Conservation (phyloP, 2,329 filamentous ascomycete species). For the Gnomoniopsis smithogilvyi region DNA sequence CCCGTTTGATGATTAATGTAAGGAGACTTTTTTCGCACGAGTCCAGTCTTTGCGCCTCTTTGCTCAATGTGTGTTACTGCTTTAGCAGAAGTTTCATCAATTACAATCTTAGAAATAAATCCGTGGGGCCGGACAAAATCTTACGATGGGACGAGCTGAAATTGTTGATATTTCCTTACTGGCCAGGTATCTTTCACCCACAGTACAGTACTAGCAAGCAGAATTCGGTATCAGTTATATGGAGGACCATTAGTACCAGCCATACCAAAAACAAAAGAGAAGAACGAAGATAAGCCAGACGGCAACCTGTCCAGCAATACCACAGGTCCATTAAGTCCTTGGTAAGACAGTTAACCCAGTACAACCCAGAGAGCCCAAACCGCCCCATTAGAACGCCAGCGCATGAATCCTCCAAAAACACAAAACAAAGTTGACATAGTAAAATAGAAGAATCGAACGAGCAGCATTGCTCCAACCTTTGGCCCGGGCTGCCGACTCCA, state of each 20-base stretch:
- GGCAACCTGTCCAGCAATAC: background rate
- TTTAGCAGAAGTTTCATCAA: too few species aligned
- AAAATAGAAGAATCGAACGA: background rate
- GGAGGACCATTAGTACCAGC: background rate
- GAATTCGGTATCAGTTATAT: slow-evolving; percentile 7
- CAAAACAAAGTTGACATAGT: background rate
- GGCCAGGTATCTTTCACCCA: background rate
- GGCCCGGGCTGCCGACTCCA: background rate
- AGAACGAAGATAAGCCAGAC: background rate
- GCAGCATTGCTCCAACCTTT: background rate
- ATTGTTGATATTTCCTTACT: background rate
- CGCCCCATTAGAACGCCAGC: slow-evolving; percentile 8
- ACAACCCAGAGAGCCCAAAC: background rate
- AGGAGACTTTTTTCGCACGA: too few species aligned
- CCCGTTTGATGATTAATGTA: too few species aligned
- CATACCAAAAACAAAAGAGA: background rate
- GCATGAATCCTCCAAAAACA: background rate
- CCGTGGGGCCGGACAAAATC: too few species aligned
- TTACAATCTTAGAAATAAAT: too few species aligned
- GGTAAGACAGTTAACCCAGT: background rate
- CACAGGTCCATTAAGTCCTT: background rate
- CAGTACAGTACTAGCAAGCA: background rate
- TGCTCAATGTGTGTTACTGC: too few species aligned
- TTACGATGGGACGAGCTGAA: too few species aligned
- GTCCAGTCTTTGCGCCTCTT: too few species aligned